Evolutionary conservation across 2,329 filamentous ascomycete genomes (phyloP), one percentile per base, ranked within the genome.

Genomic region (Colletotrichum coccodes): DNA sequence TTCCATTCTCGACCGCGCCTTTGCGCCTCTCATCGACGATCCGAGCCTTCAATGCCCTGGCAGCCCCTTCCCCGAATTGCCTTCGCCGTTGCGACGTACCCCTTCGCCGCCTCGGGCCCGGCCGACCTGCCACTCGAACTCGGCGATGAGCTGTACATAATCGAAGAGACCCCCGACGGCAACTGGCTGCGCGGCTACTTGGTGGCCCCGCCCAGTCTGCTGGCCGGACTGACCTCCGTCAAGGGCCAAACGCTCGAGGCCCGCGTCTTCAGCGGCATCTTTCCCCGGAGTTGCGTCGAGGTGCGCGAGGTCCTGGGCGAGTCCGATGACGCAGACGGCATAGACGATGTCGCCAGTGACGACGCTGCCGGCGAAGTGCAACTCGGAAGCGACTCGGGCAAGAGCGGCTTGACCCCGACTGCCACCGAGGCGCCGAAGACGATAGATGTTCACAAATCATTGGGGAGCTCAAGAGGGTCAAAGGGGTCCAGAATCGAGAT

Each of bases 121-220:
- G 93, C 94, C 79, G 96, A 99, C 81, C 90, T 99, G 23, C 96
- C 97, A 11, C 91, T 99, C 79, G 95, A 99, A 81, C 94, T 99
- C 72, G 96, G 96, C 79, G 96, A 99, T 87, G 96, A 99, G 82
- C 86, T 99, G 72, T 99, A 99, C 83, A 97, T 99, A 73, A 98
- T 99, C 78, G 95, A 98, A 82, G 94, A 98, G 82, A 97, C 95
- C 44, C 92, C 94, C 26, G 90, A 97, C 81, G 93, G 92, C 75
- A 89, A 94, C 79, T 99, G 96, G 97, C 92, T 95, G 81, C 92
- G 96, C 62, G 96, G 96, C 68, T 99, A 99, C 81, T 87, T 99
- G 69, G 92, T 99, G 73, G 94, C 96, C 71, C 95, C 96, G 60
- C 96, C 96, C 23, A 97, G 94, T 74, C 84, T 99, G 78, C 89